Percentiles rank a stretch among this genome's conserved stretches.
Conservation (phyloP, 2,329 filamentous ascomycete species). For the Microascus cirrosus region DNA sequence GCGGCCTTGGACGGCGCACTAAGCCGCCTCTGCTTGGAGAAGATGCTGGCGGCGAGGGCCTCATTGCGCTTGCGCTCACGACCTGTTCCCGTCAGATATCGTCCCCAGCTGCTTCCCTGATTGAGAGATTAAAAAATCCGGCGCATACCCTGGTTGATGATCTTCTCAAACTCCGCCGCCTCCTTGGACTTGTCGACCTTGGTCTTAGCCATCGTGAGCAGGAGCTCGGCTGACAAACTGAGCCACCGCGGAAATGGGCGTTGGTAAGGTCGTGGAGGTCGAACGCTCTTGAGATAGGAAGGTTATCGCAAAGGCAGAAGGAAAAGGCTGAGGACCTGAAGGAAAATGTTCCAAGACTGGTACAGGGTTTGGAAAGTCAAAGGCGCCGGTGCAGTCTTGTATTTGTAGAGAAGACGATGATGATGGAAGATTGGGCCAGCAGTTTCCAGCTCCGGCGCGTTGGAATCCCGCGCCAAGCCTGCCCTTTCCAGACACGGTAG, state of each 20-base stretch:
- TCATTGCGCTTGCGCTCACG: constrained; percentile 63
- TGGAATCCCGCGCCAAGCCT: not conserved
- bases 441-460: not conserved
- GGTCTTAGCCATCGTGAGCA: constrained; percentile 14
- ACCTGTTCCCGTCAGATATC: constrained; percentile 22
- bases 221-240: not conserved
- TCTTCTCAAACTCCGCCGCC: constrained; percentile 41
- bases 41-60: constrained; percentile 60
- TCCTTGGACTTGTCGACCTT: constrained; percentile 19
- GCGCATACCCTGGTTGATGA: constrained; percentile 37
- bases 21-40: constrained; percentile 47
- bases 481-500: not conserved
- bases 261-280: not conserved
- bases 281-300: no score
- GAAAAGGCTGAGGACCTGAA: no score
- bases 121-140: not conserved
- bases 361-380: no score
- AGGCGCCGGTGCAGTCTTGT: no score
- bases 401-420: not conserved
- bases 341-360: no score
- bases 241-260: not conserved
- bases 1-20: constrained; percentile 42
- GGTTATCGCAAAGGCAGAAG: no score
- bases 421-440: not conserved
- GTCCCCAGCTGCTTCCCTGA: not conserved